phyloP scores from a whole-genome alignment of 2,329 filamentous ascomycete species.

The Aspergillus ochraceoroseus region DNA sequence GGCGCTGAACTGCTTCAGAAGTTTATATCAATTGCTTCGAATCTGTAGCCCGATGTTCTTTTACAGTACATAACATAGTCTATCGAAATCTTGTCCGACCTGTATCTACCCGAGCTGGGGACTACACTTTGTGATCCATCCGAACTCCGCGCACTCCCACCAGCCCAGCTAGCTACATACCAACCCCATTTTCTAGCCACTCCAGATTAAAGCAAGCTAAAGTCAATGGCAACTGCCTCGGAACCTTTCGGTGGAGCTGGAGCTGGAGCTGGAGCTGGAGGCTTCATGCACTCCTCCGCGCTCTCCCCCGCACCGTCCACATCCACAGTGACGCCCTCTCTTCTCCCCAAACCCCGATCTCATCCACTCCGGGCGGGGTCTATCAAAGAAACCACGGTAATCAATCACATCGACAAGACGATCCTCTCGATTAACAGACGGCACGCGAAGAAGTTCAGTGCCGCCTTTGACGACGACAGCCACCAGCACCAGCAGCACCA shows the following conservation, averaged over 20 bases:
- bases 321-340: conserved; percentile 35
- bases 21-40: no score
- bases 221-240: conserved; percentile 9
- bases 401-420: conserved; percentile 53
- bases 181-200: not conserved
- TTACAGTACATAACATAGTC: no score
- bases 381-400: conserved; percentile 54
- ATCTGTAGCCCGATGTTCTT: no score
- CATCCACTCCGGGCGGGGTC: conserved; percentile 54
- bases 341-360: conserved; percentile 51
- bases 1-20: no score
- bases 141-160: no score
- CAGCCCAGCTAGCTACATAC: no score
- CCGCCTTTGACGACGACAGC: conserved; percentile 27
- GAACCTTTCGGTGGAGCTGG: not conserved
- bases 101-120: no score
- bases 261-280: conserved; percentile 27
- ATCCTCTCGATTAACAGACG: conserved; percentile 50
- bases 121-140: no score
- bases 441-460: conserved; percentile 50
- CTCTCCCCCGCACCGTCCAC: conserved; percentile 49
- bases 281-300: conserved; percentile 36
- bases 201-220: no score
- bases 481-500: no score
- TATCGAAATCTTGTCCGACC: no score